Conservation (phyloP, 768 basidiomycete genomes). For the Mycena maculata region DNA sequence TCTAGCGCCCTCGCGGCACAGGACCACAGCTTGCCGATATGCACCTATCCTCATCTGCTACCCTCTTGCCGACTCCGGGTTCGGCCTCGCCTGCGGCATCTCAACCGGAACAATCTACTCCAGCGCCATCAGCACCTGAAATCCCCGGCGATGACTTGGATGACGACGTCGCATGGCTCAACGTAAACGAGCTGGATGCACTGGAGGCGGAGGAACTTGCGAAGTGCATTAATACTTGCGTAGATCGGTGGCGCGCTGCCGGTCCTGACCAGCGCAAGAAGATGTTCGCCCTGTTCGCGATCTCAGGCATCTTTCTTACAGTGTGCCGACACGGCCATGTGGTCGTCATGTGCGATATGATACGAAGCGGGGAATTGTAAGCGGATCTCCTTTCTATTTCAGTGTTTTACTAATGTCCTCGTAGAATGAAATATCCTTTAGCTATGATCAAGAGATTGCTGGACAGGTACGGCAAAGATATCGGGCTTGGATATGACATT, state of each 20-base stretch:
- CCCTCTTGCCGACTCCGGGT: too few relatives aligned
- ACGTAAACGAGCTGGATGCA: neutral
- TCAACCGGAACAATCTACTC: neutral
- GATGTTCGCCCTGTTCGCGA: too few relatives aligned
- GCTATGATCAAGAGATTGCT: neutral
- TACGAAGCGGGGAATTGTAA: neutral
- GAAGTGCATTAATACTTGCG: neutral
- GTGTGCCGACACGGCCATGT: slow-evolving; percentile 5
- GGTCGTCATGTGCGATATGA: slow-evolving; percentile 1
- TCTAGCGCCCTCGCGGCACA: neutral
- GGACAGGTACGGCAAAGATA: neutral
- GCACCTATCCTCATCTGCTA: neutral
- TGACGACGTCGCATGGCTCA: slow-evolving; percentile 4
- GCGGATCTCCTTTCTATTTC: neutral
- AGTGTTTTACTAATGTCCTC: neutral
- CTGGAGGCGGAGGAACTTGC: neutral
- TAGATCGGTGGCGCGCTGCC: neutral
- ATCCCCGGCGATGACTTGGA: neutral
- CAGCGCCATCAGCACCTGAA: too few relatives aligned
- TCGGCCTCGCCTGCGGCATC: too few relatives aligned
- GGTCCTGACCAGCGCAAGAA: too few relatives aligned
- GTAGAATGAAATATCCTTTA: neutral
- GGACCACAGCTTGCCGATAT: neutral
- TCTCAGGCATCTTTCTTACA: too few relatives aligned
- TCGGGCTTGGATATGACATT: too few relatives aligned